Conservation (phyloP, 345 rosid genomes). For the Lepidium didymum region DNA sequence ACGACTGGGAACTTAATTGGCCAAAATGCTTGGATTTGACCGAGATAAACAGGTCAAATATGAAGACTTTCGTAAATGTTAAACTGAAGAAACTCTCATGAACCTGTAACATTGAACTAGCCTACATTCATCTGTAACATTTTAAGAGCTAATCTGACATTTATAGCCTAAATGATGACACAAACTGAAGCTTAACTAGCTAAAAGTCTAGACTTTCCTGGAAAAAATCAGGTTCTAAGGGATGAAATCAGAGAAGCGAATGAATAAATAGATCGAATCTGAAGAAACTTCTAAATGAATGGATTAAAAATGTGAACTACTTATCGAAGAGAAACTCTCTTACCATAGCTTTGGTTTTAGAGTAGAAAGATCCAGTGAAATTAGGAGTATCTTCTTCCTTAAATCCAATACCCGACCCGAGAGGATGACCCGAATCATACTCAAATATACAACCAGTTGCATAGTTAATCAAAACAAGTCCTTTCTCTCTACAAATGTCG, state of each 20-base stretch:
- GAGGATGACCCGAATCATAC: conserved; percentile 60
- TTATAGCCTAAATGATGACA: neutral
- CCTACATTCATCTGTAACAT: neutral
- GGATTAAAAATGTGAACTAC: neutral
- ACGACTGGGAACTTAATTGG: neutral
- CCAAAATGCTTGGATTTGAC: neutral
- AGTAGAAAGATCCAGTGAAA: conserved; percentile 81
- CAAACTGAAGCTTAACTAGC: neutral
- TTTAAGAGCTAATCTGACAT: neutral
- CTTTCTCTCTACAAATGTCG: conserved; percentile 69
- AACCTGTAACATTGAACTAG: neutral
- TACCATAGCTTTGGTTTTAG: conserved; percentile 96
- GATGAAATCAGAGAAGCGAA: neutral
- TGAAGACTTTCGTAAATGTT: neutral
- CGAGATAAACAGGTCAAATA: neutral
- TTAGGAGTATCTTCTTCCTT: conserved; percentile 91
- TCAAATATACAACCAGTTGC: conserved; percentile 93
- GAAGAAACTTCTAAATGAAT: neutral
- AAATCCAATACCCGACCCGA: conserved; percentile 77
- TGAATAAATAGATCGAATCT: neutral
- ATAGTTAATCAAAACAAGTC: conserved; percentile 61
- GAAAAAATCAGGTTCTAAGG: no score
- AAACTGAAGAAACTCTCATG: neutral
- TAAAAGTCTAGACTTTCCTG: neutral
- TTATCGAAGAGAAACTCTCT: neutral